Conservation (phyloP, 345 rosid species). For the Citrus australasica region DNA sequence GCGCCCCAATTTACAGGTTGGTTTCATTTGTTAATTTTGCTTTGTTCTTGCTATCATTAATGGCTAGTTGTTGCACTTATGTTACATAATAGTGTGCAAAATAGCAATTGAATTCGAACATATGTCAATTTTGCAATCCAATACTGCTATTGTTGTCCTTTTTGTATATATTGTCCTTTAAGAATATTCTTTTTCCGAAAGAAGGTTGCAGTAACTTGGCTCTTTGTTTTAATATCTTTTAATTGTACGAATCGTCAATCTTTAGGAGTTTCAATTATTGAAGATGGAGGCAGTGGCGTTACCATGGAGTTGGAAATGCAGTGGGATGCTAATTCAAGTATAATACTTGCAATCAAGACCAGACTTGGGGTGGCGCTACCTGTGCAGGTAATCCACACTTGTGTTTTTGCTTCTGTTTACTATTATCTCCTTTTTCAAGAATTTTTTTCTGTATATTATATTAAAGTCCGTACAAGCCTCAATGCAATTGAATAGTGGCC, state of each 20-base stretch:
- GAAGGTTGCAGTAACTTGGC: neutral
- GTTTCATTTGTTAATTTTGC: constrained; percentile 11
- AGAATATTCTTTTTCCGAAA: neutral
- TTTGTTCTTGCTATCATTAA: neutral
- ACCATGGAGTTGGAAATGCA: constrained; percentile 97
- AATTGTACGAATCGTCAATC: neutral
- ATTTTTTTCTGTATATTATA: neutral
- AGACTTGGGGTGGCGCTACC: constrained; percentile 84
- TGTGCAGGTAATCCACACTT: constrained; percentile 54
- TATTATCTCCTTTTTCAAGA: neutral
- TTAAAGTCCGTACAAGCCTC: neutral
- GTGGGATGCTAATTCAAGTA: constrained; percentile 97
- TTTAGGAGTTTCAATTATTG: constrained; percentile 75
- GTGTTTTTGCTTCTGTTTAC: neutral
- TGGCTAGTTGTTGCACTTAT: neutral
- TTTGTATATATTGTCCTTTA: neutral
- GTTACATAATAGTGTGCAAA: neutral
- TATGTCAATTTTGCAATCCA: neutral
- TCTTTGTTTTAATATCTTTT: neutral
- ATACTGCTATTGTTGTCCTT: neutral
- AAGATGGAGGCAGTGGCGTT: constrained; percentile 49
- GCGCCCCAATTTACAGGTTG: constrained; percentile 99
- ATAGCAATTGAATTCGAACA: neutral
- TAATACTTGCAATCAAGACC: constrained; percentile 77
- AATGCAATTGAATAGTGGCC: neutral